These are phyloP conservation scores for Camellia sinensis DNA, from an alignment of 148 eudicot genomes.

Conservation along the genomic window DNA sequence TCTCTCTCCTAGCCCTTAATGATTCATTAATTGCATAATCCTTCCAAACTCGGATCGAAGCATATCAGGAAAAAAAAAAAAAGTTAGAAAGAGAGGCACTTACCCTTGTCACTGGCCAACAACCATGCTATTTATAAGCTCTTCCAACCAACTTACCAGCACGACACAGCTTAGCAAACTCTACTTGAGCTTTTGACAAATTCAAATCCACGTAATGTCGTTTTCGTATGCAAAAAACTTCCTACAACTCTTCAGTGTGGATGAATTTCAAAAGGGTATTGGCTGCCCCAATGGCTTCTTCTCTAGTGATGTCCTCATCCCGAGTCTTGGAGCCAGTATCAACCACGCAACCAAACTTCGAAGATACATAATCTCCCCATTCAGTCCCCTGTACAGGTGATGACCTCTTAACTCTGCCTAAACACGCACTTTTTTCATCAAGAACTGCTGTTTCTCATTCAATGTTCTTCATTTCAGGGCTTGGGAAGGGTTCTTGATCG, in stretches of 20 bases:
- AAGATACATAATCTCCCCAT: slow-evolving; percentile 58
- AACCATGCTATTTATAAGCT: slow-evolving; percentile 22
- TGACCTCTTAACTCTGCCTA: neutral
- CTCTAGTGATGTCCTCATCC: slow-evolving; percentile 65
- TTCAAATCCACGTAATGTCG: slow-evolving; percentile 31
- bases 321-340: slow-evolving; percentile 79
- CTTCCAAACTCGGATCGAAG: slow-evolving; percentile 8
- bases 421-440: neutral
- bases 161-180: neutral
- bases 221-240: slow-evolving; percentile 40
- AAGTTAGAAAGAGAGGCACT: neutral
- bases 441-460: neutral
- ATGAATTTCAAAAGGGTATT: slow-evolving; percentile 38
- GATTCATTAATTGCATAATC: slow-evolving; percentile 17
- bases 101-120: slow-evolving; percentile 6
- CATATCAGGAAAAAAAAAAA: slow-evolving; percentile 3
- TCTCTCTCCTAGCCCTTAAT: slow-evolving; percentile 4
- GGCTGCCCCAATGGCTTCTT: slow-evolving; percentile 48
- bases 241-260: slow-evolving; percentile 50
- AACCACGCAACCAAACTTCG: slow-evolving; percentile 52
- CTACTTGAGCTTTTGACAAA: neutral
- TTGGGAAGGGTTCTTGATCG: slow-evolving; percentile 74
- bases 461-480: slow-evolving; percentile 45
- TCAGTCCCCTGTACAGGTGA: slow-evolving; percentile 64
- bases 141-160: slow-evolving; percentile 5